These are phyloP conservation scores for Suillus cothurnatus DNA, from an alignment of 768 basidiomycete genomes.

Conservation along the genomic window DNA sequence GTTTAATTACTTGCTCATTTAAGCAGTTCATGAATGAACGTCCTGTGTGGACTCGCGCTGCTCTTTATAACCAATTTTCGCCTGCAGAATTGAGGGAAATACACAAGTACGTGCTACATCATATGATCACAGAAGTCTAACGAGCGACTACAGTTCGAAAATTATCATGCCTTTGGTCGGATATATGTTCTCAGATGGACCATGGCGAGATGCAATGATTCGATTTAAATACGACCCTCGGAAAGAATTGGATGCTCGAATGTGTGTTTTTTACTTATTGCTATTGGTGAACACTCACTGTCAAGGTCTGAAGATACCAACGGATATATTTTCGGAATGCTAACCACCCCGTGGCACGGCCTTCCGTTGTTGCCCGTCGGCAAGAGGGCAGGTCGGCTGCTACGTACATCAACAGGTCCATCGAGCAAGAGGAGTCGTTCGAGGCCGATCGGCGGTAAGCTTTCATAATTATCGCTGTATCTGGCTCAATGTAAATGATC, in stretches of 20 bases:
- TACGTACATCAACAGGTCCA: slow-evolving; percentile 30
- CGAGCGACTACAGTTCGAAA: slow-evolving; percentile 62
- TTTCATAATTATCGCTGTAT: slow-evolving; percentile 2
- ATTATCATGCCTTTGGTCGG: slow-evolving; percentile 75
- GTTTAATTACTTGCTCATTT: slow-evolving; percentile 19
- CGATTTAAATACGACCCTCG: slow-evolving; percentile 91
- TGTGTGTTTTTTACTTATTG: slow-evolving; percentile 51
- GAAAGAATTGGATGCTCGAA: slow-evolving; percentile 65
- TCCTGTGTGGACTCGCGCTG: slow-evolving; percentile 88
- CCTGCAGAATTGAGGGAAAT: slow-evolving; percentile 69
- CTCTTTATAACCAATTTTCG: slow-evolving; percentile 81
- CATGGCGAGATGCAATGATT: slow-evolving; percentile 89
- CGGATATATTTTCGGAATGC: slow-evolving; percentile 88
- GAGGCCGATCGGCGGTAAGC: slow-evolving; percentile 35
- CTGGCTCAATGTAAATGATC: background rate
- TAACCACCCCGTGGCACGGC: slow-evolving; percentile 76
- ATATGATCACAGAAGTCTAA: background rate
- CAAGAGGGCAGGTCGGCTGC: slow-evolving; percentile 42
- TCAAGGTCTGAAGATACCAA: slow-evolving; percentile 70
- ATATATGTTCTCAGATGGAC: slow-evolving; percentile 92
- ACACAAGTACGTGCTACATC: slow-evolving; percentile 58
- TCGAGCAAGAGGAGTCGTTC: slow-evolving; percentile 35
- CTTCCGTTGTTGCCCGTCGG: slow-evolving; percentile 73
- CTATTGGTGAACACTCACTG: background rate
- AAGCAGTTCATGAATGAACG: slow-evolving; percentile 70